Base-by-base conservation (phyloP, 2,329 filamentous ascomycete genomes). In the Nemania sp. region DNA sequence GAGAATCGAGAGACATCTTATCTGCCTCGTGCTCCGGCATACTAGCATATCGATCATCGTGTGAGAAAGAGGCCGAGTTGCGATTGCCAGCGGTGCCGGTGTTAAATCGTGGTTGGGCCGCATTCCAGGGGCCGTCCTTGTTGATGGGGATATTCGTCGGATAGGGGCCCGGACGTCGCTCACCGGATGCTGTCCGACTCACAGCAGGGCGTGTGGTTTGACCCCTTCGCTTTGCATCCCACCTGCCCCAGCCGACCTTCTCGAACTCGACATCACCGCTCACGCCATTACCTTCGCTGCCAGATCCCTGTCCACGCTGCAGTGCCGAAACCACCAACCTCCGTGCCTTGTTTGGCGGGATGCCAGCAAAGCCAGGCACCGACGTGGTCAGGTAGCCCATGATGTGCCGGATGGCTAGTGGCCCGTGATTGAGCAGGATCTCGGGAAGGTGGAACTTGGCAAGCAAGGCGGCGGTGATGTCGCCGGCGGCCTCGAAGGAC, bases 231-330 rank as follows among this genome's bases (percentile, higher is more conserved):
- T 86, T 86, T 57, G 92, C 94, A 72, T 95, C 89, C 93, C 93
- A 99, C 62, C 91, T 86, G 55, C 94, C 94, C 93, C 93, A 97
- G 68, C 93, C 93, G 54, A 97, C 91, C 79, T 97, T 97, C 72
- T 95, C 89, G 69, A 96, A 97, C 68, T 87, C 81, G 65, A 94
- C 86, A 63, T 90, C 86, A 61, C 86, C 86, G 58, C 86, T 79
- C 57, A 81, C 69, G 52, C 82, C 82, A 57, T 84, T 83, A 54
- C 80, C 80, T 60, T 84, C 80, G 50, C 74, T 73, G 59, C 81
- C 81, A 58, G 75, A 76, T 39, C 75, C 75, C 40, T 68, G 72
- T 63, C 82, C 81, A 64, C 89, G 87, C 64, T 97, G 93, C 62
- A 97, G 76, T 56, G 92, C 93, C 54, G 88, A 89, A n/a, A 97